Evolutionary conservation across 148 eudicot genomes (phyloP), one percentile per base, ranked within the genome.

Genomic region (Arctostaphylos glauca): DNA sequence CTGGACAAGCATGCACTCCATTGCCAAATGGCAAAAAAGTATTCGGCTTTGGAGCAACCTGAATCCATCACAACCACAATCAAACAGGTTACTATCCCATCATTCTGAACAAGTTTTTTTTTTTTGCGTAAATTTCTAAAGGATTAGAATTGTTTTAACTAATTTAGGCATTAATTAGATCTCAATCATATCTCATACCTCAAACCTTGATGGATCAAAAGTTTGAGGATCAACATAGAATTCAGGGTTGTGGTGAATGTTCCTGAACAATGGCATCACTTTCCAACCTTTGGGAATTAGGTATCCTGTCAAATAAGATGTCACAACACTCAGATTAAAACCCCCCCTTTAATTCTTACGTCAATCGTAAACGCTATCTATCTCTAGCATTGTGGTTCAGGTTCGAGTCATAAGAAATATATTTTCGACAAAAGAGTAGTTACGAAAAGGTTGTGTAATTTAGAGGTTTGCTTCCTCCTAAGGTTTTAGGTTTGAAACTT

Each of bases 251-350:
- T 94, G 95, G 84, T 96, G 99, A 81, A 94, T 94, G 85, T 87
- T 96, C 83, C 99, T 89, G 86, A 96, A 96, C 82, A 96, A 80
- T 66, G 99, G 99, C 90, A 96, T 85, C 68, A 94, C 98, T 85
- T 96, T 94, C 99, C 99, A 96, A 4, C 99, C 97, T 81, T 92
- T 94, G 47, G 98, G 98, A 80, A 96, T 92, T 74, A 93, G 81
- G 88, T 89, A 94, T 7, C 99, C 99, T 96, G 94, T 31, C 14
- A 54, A 58, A 53, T 6, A 16, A 44, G 23, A 21, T 23, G 48
- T 49, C 54, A 5, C 15, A 41, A 41, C 3, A 41, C 12, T 56
- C 9, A 18, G 18, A 54, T 77, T 41, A 13, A 52, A 43, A 19
- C 41, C 58, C 23, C n/a, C 18, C 48, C 9, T 3, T 46, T n/a